These are phyloP conservation scores for Hymenoscyphus infarciens DNA, from an alignment of 2,329 filamentous ascomycete species.

Conservation along the genomic window DNA sequence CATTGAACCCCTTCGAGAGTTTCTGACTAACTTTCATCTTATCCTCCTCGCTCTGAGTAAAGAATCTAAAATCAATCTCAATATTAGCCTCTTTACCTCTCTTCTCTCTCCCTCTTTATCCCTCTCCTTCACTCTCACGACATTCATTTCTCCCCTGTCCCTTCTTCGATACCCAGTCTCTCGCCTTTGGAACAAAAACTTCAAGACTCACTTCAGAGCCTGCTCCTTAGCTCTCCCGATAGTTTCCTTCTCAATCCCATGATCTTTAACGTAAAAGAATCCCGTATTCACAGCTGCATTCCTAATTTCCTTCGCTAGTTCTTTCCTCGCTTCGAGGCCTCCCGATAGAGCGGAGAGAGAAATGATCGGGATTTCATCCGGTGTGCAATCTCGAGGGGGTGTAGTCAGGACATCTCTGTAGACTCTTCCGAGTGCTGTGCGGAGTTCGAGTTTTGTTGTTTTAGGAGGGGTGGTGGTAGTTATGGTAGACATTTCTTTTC, in stretches of 20 bases:
- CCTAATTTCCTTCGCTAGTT: constrained; percentile 39
- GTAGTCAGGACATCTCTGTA: constrained; percentile 42
- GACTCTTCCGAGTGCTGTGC: constrained; percentile 43
- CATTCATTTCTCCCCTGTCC: too few species aligned
- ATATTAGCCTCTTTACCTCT: background rate
- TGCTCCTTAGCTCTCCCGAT: constrained; percentile 34
- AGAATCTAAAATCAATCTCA: constrained; percentile 39
- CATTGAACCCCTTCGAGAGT: constrained; percentile 44
- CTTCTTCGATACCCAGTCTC: too few species aligned
- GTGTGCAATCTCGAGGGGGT: constrained; percentile 39
- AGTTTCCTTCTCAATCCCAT: constrained; percentile 38
- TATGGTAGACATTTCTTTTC: constrained; percentile 24
- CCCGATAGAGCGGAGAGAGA: constrained; percentile 39
- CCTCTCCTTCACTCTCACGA: too few species aligned
- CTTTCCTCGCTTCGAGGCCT: constrained; percentile 35
- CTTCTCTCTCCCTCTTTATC: too few species aligned
- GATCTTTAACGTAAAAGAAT: constrained; percentile 47
- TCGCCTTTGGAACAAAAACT: too few species aligned
- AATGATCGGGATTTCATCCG: constrained; percentile 45
- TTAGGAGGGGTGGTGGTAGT: constrained; percentile 15
- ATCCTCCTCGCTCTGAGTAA: constrained; percentile 42
- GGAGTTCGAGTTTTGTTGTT: constrained; percentile 42
- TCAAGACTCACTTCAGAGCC: constrained; percentile 24
- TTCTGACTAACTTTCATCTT: constrained; percentile 40
- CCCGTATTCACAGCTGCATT: constrained; percentile 42